These are phyloP conservation scores for Penicillium sp. DNA, from an alignment of 2,329 filamentous ascomycete genomes.

Conservation along the genomic window DNA sequence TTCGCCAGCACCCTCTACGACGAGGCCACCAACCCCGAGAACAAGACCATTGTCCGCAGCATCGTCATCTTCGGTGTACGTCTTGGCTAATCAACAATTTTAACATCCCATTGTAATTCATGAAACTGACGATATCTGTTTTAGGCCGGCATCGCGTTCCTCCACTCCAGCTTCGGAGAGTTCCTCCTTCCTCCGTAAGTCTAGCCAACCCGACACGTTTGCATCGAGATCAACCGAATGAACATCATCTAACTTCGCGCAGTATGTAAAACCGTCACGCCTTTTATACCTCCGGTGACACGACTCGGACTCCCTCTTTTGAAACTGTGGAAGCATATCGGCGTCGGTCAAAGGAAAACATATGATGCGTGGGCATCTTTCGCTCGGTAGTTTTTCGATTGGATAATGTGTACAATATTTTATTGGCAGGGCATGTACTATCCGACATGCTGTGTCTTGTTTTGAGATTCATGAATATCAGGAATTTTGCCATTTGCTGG, in stretches of 20 bases:
- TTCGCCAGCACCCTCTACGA: constrained; percentile 61
- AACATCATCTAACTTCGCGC: constrained; percentile 6
- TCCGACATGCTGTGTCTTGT: constrained; percentile 6
- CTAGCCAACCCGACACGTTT: constrained; percentile 23
- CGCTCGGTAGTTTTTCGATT: constrained; percentile 14
- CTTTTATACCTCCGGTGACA: constrained; percentile 10
- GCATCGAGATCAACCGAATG: not conserved
- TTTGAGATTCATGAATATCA: constrained; percentile 25
- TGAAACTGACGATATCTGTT: constrained; percentile 16
- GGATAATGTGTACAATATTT: constrained; percentile 28
- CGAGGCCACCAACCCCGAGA: constrained; percentile 65
- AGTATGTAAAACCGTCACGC: constrained; percentile 18
- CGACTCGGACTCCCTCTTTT: constrained; percentile 15
- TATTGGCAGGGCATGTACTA: constrained; percentile 12
- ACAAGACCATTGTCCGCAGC: constrained; percentile 67
- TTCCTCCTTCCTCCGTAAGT: constrained; percentile 63
- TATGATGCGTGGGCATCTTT: constrained; percentile 13
- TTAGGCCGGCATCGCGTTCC: constrained; percentile 65
- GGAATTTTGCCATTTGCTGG: constrained; percentile 20
- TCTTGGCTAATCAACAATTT: constrained; percentile 15
- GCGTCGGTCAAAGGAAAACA: constrained; percentile 18
- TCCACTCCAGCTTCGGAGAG: constrained; percentile 68
- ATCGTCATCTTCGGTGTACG: constrained; percentile 68
- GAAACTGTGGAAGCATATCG: constrained; percentile 19
- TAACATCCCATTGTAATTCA: not conserved